Base-by-base conservation (phyloP, 805 yeast genomes). In the Saccharomycopsis fibuligera region DNA sequence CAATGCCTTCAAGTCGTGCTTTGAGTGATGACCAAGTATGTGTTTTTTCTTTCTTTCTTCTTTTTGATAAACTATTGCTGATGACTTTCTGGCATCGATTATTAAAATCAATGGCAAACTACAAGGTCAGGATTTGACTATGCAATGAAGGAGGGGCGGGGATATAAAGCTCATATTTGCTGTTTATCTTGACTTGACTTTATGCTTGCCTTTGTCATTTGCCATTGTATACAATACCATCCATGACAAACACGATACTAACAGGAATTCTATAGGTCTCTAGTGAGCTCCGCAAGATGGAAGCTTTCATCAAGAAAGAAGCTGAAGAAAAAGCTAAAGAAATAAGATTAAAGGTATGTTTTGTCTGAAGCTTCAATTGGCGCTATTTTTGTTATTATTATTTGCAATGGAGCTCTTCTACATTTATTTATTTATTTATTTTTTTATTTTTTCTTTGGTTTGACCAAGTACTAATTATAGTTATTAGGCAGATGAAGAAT, bases 321-420 rank as follows among this genome's bases (percentile, higher is more conserved):
- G 99, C 99, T 35, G 95, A 90, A 62, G 99, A 93, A 68, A 93
- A 93, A 73, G 96, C 98, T 58, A 87, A 86, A 67, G 99, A 93
- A 69, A 89, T 93, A 63, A 82, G 77, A 65, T 75, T 93, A 61
- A 95, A 93, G 74, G 70, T 67, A 47, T 17, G 67, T 56, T 22
- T 33, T 8, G n/a, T n/a, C n/a, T n/a, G n/a, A n/a, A n/a, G n/a
- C n/a, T n/a, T n/a, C n/a, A n/a, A n/a, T n/a, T n/a, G n/a, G n/a
- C n/a, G n/a, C n/a, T n/a, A n/a, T n/a, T n/a, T n/a, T n/a, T n/a
- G n/a, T n/a, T n/a, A n/a, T n/a, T n/a, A n/a, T n/a, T n/a, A n/a
- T n/a, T n/a, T n/a, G n/a, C n/a, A n/a, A n/a, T n/a, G n/a, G n/a
- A n/a, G n/a, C n/a, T n/a, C n/a, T n/a, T n/a, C n/a, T n/a, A n/a